Evolutionary conservation across 1,139 yeast genomes (phyloP), one percentile per base, ranked within the genome.

Genomic region (Saccharomyces hybrid): DNA sequence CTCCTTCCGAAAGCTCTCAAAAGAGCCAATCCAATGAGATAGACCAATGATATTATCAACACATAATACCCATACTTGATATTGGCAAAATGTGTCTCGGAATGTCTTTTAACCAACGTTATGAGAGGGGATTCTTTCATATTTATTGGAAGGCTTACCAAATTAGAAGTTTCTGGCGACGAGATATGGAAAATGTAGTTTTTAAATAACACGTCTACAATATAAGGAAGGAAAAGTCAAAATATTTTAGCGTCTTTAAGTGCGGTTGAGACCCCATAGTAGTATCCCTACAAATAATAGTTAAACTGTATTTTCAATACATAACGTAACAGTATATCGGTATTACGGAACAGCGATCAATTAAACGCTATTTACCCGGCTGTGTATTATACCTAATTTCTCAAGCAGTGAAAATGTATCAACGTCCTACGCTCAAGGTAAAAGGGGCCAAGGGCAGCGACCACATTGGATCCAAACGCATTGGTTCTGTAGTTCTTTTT

Each of bases 11-110:
- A 28, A 5, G 47, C 30, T 16, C 66, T 59, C 41, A 59, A 51
- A 26, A 55, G 51, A 14, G 57, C 53, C 5, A 68, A 46, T 25
- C 61, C 53, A 2, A 61, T 34, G 6, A 65, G 28, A 50, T 67
- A 67, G 5, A 57, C 31, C 1, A 61, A 47, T 32, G 63, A 54
- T 11, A 62, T 56, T 11, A 56, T 50, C 9, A 68, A 55, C 5
- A 63, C 63, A 49, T 60, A 64, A 49, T 63, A 61, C 1, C 72
- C 72, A 54, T 66, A 68, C 1, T 55, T 49, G 3, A 67, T 53
- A 56, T 69, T 69, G 9, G 72, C 72, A 56, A 57, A 65, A 53
- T 69, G 72, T 0, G 70, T 65, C 7, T 54, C 56, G 4, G 63
- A 50, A 52, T 64, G 70, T 31, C 64, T 59, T 30, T 60, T 63